Base-by-base conservation (phyloP, 164 flowering plant genomes). In the Platanus orientalis region DNA sequence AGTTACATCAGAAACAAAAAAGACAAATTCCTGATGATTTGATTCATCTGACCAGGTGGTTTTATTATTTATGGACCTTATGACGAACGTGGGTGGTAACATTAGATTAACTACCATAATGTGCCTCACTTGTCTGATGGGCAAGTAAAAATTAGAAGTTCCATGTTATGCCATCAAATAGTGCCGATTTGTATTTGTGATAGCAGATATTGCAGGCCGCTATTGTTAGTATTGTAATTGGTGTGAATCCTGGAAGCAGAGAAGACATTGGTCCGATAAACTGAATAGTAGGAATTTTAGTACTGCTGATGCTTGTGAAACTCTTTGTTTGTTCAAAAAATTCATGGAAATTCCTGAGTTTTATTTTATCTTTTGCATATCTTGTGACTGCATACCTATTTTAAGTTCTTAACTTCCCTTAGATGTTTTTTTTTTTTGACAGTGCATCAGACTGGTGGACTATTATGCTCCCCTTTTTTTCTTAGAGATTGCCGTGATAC, bases 391-490 rank as follows among this genome's bases (percentile, higher is more conserved):
- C 54, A 44, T 30, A 24, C 28, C 26, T 58, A 0, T 19, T n/a
- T 7, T 48, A 24, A 24, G 29, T 49, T 64, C 24, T 13, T 39
- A 17, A 12, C 40, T 25, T 28, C 40, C 54, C 17, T 14, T 49
- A 51, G 44, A 6, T 7, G 16, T 27, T 55, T 62, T 9, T 63
- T 58, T 65, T 9, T 61, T 55, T 36, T 61, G 62, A 63, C 85
- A 95, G 99, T 95, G 99, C 70, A 62, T 58, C 28, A 66, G 73
- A 60, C 42, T 92, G 78, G 97, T 95, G 76, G 94, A 92, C 77
- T 82, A 85, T 60, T 95, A 92, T 74, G 84, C 76, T 28, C 88
- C 94, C 55, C 77, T 90, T 24, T 85, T 95, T 76, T 92, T 95
- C 80, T 13, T 54, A 50, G 84, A 88, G 78, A 42, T 95, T 44